Base-by-base conservation (phyloP, 2,329 filamentous ascomycete species). In the Amphichorda felina region DNA sequence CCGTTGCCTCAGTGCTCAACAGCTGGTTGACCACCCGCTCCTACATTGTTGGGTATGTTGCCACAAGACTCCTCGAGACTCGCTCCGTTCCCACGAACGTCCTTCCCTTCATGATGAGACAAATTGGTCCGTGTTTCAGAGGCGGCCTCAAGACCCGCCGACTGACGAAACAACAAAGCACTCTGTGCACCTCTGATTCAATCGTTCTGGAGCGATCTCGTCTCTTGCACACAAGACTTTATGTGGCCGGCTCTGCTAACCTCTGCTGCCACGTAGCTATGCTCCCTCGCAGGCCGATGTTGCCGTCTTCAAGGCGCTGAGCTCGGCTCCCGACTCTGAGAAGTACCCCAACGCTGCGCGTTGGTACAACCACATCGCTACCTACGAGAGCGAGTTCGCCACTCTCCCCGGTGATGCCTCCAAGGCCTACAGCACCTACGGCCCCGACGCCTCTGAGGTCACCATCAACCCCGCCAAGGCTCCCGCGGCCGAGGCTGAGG, bases 301-400 rank as follows among this genome's bases (percentile, higher is more conserved):
- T 55, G 83, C 82, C 64, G 78, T 78, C 68, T 96, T 83, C 83
- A 94, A 96, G 78, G 83, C 83, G 55, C 64, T 95, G 60, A 79
- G 72, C 56, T 65, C 71, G 50, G 64, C 76, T 41, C 91, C 91
- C 51, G 78, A 82, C 49, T 75, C 82, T 54, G 70, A 72, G 62
- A 94, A 94, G 72, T 94, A 82, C 79, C 87, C 89, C 55, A 73
- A 94, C 70, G 87, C 82, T 56, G 86, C 85, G 58, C 82, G 91
- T 64, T 98, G 91, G 91, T 95, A 94, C 79, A 94, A 93, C 78
- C 89, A 98, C 78, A 85, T 95, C 59, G 77, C 83, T 61, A 82
- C 83, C 51, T 94, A 84, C 70, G 80, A 93, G 74, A 73, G 82
- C 49, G 89, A 96, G 65, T 96, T 96, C 71, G 72, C 82, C 54